Evolutionary conservation across 129 eudicot species (phyloP).

Genomic region (Lactuca sativa): DNA sequence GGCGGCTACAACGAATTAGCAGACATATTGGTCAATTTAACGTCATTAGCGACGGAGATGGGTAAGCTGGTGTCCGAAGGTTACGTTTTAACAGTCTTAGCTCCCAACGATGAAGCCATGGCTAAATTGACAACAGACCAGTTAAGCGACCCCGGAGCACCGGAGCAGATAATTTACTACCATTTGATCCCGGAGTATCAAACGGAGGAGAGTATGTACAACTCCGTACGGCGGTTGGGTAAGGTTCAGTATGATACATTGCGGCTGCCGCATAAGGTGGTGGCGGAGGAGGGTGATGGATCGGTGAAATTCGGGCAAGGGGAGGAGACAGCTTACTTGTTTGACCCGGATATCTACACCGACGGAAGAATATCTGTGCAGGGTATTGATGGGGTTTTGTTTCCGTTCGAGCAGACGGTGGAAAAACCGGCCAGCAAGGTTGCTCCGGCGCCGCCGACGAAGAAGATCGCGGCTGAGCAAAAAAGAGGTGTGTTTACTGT

Average conservation of each 20-base stretch:
- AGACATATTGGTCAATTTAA: slow-evolving; percentile 75
- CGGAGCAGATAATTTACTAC: slow-evolving; percentile 83
- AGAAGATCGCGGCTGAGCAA: slow-evolving; percentile 47
- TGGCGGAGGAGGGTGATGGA: slow-evolving; percentile 92
- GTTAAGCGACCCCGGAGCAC: slow-evolving; percentile 87
- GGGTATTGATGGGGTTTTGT: slow-evolving; percentile 88
- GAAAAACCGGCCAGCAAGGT: slow-evolving; percentile 32
- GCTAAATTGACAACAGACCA: slow-evolving; percentile 84
- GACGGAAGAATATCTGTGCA: slow-evolving; percentile 92
- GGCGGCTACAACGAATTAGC: slow-evolving; percentile 98
- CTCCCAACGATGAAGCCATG: slow-evolving; percentile 97
- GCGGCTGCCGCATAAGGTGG: slow-evolving; percentile 73
- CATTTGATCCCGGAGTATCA: slow-evolving; percentile 92
- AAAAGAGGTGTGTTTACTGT: slow-evolving; percentile 65
- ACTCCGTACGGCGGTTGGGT: slow-evolving; percentile 81
- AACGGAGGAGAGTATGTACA: slow-evolving; percentile 97
- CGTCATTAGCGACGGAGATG: slow-evolving; percentile 83
- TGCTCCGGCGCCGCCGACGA: slow-evolving; percentile 23
- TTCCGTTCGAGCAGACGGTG: slow-evolving; percentile 54
- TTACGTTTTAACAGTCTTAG: slow-evolving; percentile 78
- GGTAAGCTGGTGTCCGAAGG: slow-evolving; percentile 86
- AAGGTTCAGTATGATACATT: slow-evolving; percentile 74
- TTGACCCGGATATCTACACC: slow-evolving; percentile 91
- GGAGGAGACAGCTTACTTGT: slow-evolving; percentile 70
- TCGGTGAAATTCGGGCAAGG: slow-evolving; percentile 84